Conservation (phyloP, 805 yeast species). For the Barnettozyma vustinii region DNA sequence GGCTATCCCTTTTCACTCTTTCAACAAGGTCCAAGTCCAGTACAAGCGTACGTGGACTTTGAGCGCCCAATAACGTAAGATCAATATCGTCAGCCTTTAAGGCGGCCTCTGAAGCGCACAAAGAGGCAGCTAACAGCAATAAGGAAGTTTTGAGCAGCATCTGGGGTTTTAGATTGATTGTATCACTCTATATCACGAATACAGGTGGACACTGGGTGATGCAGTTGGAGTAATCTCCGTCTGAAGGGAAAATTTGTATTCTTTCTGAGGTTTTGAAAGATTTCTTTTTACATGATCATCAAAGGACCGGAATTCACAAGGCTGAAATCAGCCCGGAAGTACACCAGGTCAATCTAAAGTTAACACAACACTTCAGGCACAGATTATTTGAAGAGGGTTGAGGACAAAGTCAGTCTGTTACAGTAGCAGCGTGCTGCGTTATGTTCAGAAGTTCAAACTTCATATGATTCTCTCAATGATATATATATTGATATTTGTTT, state of each 20-base stretch:
- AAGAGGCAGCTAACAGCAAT: neutral
- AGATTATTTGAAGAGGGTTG: too few relatives aligned
- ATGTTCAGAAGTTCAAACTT: too few relatives aligned
- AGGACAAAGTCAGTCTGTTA: too few relatives aligned
- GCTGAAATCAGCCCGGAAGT: too few relatives aligned
- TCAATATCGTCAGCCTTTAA: neutral
- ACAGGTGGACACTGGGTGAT: too few relatives aligned
- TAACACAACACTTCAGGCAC: too few relatives aligned
- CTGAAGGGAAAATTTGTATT: neutral
- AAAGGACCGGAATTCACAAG: neutral
- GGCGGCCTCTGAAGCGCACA: neutral
- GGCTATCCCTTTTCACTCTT: conserved; percentile 15
- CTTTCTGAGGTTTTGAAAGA: neutral
- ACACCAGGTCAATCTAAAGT: too few relatives aligned
- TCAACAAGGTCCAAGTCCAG: neutral
- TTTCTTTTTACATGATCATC: too few relatives aligned
- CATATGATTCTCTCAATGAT: too few relatives aligned
- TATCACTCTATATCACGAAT: neutral
- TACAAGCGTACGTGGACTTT: conserved; percentile 6
- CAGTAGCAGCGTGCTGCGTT: too few relatives aligned
- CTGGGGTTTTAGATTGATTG: neutral
- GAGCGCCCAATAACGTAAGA: neutral
- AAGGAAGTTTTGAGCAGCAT: neutral
- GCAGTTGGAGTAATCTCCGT: neutral
- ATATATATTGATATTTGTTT: too few relatives aligned